Evolutionary conservation across 2,329 filamentous ascomycete genomes (phyloP).

Genomic region (Fusarium sp.): DNA sequence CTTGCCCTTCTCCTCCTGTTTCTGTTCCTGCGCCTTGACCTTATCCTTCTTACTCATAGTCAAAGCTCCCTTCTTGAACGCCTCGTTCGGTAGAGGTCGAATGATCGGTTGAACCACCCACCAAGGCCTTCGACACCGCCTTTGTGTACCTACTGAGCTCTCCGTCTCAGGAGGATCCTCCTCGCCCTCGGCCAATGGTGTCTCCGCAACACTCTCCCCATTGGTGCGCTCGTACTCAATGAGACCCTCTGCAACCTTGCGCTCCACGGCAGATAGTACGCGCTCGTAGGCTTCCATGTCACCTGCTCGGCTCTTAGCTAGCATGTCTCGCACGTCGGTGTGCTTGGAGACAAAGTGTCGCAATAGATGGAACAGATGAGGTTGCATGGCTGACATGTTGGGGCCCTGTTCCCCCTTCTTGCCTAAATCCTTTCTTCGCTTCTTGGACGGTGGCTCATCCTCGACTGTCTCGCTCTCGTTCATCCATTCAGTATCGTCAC

Average conservation of each 20-base stretch:
- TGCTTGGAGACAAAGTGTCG: conserved; percentile 82
- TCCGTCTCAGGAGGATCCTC: conserved; percentile 57
- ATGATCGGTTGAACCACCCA: conserved; percentile 89
- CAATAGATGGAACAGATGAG: conserved; percentile 92
- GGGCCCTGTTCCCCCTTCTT: conserved; percentile 55
- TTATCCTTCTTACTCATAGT: conserved; percentile 76
- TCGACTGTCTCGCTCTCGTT: conserved; percentile 45
- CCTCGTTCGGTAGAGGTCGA: conserved; percentile 86
- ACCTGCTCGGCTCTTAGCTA: conserved; percentile 74
- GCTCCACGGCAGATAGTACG: conserved; percentile 79
- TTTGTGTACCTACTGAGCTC: conserved; percentile 74
- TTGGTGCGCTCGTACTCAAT: conserved; percentile 69
- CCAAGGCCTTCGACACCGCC: conserved; percentile 81
- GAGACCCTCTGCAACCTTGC: conserved; percentile 76
- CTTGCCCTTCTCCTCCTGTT: conserved; percentile 35
- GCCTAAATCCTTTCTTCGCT: conserved; percentile 55
- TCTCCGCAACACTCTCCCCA: conserved; percentile 59
- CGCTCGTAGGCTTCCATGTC: conserved; percentile 82
- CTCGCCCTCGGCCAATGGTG: conserved; percentile 42
- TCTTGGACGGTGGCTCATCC: conserved; percentile 63
- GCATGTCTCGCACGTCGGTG: conserved; percentile 84
- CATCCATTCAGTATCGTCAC: conserved; percentile 61
- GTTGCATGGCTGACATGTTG: conserved; percentile 85
- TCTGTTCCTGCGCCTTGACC: conserved; percentile 48
- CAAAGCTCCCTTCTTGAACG: conserved; percentile 81